A percentile compares a stretch with the other conserved stretches of the same genome.
phyloP scores from a whole-genome alignment of 2,329 filamentous ascomycete species.

The Aphanoascus verrucosus region DNA sequence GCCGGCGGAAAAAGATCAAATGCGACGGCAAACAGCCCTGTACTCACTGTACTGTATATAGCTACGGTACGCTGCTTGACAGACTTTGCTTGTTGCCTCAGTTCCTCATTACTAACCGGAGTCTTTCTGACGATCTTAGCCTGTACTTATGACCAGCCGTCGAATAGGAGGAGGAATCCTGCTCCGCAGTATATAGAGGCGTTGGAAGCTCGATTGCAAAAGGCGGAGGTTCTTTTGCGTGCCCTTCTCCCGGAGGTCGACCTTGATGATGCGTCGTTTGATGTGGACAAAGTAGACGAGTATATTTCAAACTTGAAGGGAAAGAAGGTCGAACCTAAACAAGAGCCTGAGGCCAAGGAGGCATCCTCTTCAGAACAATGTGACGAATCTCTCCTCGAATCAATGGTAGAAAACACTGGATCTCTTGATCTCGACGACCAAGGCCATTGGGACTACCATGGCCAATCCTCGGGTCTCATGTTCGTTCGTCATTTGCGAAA shows the following conservation, averaged over 20 bases:
- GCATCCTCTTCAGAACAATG: constrained; percentile 32
- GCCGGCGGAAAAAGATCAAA: constrained; percentile 76
- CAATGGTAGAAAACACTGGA: constrained; percentile 89
- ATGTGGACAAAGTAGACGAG: constrained; percentile 58
- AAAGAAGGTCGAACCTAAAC: constrained; percentile 17
- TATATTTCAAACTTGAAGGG: constrained; percentile 38
- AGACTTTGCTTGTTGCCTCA: neutral
- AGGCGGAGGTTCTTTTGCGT: constrained; percentile 68
- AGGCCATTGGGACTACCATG: constrained; percentile 91
- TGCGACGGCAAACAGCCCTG: constrained; percentile 79
- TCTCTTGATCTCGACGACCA: constrained; percentile 84
- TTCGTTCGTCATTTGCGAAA: constrained; percentile 81
- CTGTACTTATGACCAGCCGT: constrained; percentile 91
- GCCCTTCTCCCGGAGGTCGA: constrained; percentile 75
- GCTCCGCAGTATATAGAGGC: constrained; percentile 89
- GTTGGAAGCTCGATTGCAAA: constrained; percentile 69
- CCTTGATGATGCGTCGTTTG: constrained; percentile 72
- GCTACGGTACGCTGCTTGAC: constrained; percentile 60
- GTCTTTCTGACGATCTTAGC: constrained; percentile 42
- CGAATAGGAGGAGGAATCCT: constrained; percentile 79
- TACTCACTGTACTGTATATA: constrained; percentile 96
- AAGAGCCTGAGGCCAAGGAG: constrained; percentile 18
- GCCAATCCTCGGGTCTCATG: constrained; percentile 80
- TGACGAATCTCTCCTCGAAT: constrained; percentile 67
- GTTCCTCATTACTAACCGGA: neutral